Conservation (phyloP, 139 green algal genomes). For the Yamagishiella unicocca region DNA sequence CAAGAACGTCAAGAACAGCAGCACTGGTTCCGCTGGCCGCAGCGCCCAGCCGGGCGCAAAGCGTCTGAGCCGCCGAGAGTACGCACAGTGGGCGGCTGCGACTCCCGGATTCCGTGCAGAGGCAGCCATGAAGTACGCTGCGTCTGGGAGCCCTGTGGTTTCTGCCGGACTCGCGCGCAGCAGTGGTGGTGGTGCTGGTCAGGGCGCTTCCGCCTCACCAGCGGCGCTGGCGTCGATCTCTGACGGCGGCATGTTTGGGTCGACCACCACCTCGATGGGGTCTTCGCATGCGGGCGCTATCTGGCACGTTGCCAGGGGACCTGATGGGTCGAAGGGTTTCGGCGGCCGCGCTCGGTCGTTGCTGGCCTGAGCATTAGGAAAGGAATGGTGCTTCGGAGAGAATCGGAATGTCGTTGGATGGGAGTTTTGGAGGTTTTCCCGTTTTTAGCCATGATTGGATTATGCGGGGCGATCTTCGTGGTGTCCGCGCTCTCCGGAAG, state of each 20-base stretch:
- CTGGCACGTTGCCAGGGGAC: conserved; percentile 43
- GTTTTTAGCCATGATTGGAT: too few species aligned
- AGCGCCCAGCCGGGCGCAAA: conserved; percentile 22
- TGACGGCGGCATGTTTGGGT: neutral
- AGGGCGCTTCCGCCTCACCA: neutral
- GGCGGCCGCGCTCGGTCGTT: neutral
- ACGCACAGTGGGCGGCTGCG: conserved; percentile 66
- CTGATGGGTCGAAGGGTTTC: conserved; percentile 58
- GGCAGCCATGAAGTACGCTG: conserved; percentile 33
- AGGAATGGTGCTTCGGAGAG: too few species aligned
- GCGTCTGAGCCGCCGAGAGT: conserved; percentile 61
- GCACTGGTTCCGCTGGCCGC: neutral
- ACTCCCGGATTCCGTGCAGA: conserved; percentile 63
- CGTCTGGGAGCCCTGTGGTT: neutral
- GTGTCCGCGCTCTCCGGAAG: too few species aligned
- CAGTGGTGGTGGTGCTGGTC: conserved; percentile 26
- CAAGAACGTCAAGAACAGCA: neutral
- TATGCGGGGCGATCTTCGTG: too few species aligned
- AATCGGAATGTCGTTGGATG: too few species aligned
- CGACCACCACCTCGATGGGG: neutral
- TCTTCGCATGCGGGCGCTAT: neutral
- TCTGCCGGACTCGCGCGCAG: neutral
- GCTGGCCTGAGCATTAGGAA: too few species aligned
- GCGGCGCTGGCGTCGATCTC: neutral
- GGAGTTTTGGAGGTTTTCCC: too few species aligned